Conservation (phyloP, 495 filamentous ascomycete species). For the Trichoderma reesei region DNA sequence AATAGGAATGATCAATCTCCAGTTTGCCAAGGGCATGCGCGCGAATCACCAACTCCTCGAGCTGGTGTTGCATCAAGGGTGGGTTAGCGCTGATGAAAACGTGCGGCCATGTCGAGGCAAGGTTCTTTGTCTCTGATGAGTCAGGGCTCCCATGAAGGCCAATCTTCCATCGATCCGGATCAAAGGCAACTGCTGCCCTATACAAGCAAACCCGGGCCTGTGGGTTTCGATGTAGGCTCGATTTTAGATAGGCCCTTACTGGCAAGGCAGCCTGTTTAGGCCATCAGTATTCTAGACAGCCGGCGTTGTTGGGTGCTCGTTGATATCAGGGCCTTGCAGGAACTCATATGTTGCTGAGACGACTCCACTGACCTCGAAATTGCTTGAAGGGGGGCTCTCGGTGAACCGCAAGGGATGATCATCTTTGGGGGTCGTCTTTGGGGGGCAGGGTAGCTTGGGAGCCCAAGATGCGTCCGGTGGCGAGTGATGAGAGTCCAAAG, state of each 20-base stretch:
- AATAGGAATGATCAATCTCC: background rate
- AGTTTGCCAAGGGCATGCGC: background rate
- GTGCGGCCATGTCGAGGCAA: background rate
- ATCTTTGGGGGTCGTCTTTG: background rate
- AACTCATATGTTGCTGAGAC: background rate
- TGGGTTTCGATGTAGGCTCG: too few species aligned
- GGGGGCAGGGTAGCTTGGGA: background rate
- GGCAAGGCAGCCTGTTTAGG: background rate
- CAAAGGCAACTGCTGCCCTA: background rate
- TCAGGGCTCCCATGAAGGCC: background rate
- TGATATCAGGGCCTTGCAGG: background rate
- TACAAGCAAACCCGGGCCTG: background rate
- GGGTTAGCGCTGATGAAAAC: background rate
- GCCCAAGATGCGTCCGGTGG: background rate
- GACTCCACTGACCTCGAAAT: background rate
- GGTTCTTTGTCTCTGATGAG: background rate
- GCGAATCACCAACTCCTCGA: background rate
- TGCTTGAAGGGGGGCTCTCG: background rate
- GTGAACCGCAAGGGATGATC: background rate
- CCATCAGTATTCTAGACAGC: background rate
- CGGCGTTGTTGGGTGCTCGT: background rate
- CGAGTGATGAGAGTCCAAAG: background rate
- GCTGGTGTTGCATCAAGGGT: background rate
- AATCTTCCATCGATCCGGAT: slow-evolving; percentile 1
- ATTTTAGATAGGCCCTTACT: background rate